These are phyloP conservation scores for Trypanosoma melophagium DNA, from an alignment of 208 protist genomes.

Conservation along the genomic window DNA sequence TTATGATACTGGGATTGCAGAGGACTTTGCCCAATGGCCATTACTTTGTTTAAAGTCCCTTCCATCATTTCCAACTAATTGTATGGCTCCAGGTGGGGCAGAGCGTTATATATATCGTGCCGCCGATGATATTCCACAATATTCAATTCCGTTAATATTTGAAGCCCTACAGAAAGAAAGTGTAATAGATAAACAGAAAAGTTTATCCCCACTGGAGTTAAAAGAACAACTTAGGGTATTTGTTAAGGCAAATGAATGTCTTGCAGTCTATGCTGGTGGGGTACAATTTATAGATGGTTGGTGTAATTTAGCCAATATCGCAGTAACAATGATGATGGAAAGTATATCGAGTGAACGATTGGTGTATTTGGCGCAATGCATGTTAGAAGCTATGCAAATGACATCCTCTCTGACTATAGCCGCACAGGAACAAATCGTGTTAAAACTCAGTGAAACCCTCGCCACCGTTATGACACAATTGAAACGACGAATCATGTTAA, in stretches of 20 bases:
- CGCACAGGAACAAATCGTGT: constrained; percentile 77
- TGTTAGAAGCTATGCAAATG: constrained; percentile 44
- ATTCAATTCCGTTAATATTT: constrained; percentile 63
- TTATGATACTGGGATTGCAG: background rate
- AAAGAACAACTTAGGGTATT: constrained; percentile 54
- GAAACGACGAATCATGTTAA: constrained; percentile 24
- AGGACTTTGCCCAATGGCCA: constrained; percentile 70
- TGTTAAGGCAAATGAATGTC: constrained; percentile 75
- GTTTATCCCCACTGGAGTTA: constrained; percentile 40
- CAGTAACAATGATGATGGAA: constrained; percentile 45
- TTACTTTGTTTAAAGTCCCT: constrained; percentile 48
- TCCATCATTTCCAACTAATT: constrained; percentile 55
- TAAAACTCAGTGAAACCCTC: constrained; percentile 54
- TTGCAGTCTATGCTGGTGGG: constrained; percentile 60
- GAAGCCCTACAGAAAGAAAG: constrained; percentile 54
- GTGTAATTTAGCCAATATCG: constrained; percentile 58
- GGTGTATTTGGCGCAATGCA: constrained; percentile 41
- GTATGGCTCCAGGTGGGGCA: constrained; percentile 32
- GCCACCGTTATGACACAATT: constrained; percentile 68
- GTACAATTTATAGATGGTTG: constrained; percentile 81
- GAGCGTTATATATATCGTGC: constrained; percentile 55
- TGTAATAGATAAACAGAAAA: constrained; percentile 28
- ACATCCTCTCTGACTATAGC: constrained; percentile 61
- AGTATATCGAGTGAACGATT: constrained; percentile 43
- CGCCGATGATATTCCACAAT: constrained; percentile 66